Conservation (phyloP, 1,284 basidiomycete genomes). For the Phenoliferia sp. region DNA sequence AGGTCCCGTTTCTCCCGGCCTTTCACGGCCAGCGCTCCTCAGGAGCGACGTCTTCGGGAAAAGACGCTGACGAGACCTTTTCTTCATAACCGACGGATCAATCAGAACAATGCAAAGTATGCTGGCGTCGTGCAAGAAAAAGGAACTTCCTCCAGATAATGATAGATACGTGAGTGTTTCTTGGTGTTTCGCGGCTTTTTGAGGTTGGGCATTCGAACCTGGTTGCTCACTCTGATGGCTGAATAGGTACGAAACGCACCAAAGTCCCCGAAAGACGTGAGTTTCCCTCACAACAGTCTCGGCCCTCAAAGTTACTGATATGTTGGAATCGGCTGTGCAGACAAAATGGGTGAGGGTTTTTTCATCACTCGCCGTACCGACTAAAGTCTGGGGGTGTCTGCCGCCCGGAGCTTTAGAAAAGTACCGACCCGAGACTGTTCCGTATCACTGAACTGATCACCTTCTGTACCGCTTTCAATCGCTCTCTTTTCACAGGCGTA, state of each 20-base stretch:
- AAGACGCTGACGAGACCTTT: not conserved
- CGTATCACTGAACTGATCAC: too few relatives aligned
- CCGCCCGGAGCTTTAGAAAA: too few relatives aligned
- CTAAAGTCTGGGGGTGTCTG: too few relatives aligned
- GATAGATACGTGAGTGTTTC: slow-evolving; percentile 17
- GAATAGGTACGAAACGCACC: slow-evolving; percentile 26
- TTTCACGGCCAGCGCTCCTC: not conserved
- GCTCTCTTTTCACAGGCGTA: slow-evolving; percentile 10
- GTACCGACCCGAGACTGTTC: too few relatives aligned
- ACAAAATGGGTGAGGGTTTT: not conserved
- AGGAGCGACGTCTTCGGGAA: not conserved
- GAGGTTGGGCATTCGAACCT: too few relatives aligned
- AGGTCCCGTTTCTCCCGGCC: not conserved
- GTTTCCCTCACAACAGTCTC: not conserved
- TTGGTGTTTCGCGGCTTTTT: too few relatives aligned
- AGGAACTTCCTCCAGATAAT: slow-evolving; percentile 32
- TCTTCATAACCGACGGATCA: not conserved
- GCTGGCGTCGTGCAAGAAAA: slow-evolving; percentile 41
- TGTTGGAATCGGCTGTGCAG: not conserved
- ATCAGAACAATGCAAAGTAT: slow-evolving; percentile 45
- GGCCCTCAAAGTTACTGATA: not conserved
- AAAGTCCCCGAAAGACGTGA: slow-evolving; percentile 25
- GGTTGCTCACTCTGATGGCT: too few relatives aligned
- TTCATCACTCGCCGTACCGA: not conserved
- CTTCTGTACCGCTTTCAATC: too few relatives aligned